phyloP scores from a whole-genome alignment of 2,329 filamentous ascomycete species.

The Sporothrix curviconia region DNA sequence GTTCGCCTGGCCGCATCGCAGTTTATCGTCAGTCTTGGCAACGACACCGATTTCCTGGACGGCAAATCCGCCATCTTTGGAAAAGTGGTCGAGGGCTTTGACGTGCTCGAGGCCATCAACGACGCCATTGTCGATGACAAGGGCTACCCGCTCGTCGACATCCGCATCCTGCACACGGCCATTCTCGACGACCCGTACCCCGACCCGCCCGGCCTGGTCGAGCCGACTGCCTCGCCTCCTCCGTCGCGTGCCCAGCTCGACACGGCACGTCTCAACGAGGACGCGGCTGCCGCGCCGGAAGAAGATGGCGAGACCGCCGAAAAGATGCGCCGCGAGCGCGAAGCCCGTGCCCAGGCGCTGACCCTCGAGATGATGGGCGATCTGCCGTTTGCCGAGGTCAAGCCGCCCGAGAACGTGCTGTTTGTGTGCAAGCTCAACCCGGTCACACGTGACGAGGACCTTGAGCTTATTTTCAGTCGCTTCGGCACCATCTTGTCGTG shows the following conservation, averaged over 20 bases:
- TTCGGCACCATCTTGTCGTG: conserved; percentile 94
- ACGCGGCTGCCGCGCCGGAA: conserved; percentile 58
- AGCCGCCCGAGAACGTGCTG: conserved; percentile 91
- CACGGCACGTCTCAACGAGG: conserved; percentile 87
- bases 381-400: conserved; percentile 93
- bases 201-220: conserved; percentile 69
- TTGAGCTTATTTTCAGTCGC: conserved; percentile 92
- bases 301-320: conserved; percentile 66
- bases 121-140: conserved; percentile 78
- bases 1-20: conserved; percentile 79
- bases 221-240: conserved; percentile 71
- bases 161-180: conserved; percentile 87
- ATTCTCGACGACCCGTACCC: conserved; percentile 87
- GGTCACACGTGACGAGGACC: conserved; percentile 87
- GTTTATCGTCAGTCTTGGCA: conserved; percentile 86
- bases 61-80: conserved; percentile 94
- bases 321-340: conserved; percentile 73
- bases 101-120: conserved; percentile 90
- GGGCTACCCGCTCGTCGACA: conserved; percentile 85
- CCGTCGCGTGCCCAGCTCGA: conserved; percentile 81
- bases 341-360: conserved; percentile 87
- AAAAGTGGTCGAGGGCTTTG: conserved; percentile 92
- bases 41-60: conserved; percentile 83
- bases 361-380: conserved; percentile 98
- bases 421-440: conserved; percentile 99